Conservation (phyloP, 1,284 basidiomycete genomes). For the Apiotrichum laibachii region DNA sequence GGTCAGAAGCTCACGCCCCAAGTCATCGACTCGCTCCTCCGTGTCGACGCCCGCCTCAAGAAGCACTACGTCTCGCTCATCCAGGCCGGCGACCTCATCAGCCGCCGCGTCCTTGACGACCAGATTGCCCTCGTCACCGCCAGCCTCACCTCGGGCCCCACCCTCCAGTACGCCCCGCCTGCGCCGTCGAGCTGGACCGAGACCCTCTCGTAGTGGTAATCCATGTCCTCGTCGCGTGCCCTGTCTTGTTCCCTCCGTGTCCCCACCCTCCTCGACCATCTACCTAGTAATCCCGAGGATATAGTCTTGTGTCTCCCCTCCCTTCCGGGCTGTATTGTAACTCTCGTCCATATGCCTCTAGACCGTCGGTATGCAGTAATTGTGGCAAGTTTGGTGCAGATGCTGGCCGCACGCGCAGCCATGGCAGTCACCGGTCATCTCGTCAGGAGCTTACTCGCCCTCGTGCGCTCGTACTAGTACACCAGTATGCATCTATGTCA, state of each 20-base stretch:
- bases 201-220: background rate
- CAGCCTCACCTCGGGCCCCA: slow-evolving; percentile 6
- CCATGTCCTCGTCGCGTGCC: no score
- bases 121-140: slow-evolving; percentile 40
- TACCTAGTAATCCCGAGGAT: no score
- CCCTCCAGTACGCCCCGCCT: slow-evolving; percentile 3
- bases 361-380: background rate
- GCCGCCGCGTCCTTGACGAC: slow-evolving; percentile 47
- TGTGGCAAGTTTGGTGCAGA: background rate
- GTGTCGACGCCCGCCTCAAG: slow-evolving; percentile 52
- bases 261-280: background rate
- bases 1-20: slow-evolving; percentile 46
- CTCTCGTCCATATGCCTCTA: background rate
- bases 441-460: no score
- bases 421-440: no score
- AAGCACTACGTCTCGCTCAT: slow-evolving; percentile 49
- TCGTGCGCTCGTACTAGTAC: no score
- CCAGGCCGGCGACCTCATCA: slow-evolving; percentile 50
- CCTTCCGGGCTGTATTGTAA: background rate
- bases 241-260: background rate
- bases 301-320: no score
- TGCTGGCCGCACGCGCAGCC: no score
- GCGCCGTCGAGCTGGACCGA: slow-evolving; percentile 5
- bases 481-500: no score
- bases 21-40: slow-evolving; percentile 50